A percentile compares a stretch with the other conserved stretches of the same genome.
Evolutionary conservation across 116 monocot genomes (phyloP).

Genomic region (Papilionanthe hybrid): DNA sequence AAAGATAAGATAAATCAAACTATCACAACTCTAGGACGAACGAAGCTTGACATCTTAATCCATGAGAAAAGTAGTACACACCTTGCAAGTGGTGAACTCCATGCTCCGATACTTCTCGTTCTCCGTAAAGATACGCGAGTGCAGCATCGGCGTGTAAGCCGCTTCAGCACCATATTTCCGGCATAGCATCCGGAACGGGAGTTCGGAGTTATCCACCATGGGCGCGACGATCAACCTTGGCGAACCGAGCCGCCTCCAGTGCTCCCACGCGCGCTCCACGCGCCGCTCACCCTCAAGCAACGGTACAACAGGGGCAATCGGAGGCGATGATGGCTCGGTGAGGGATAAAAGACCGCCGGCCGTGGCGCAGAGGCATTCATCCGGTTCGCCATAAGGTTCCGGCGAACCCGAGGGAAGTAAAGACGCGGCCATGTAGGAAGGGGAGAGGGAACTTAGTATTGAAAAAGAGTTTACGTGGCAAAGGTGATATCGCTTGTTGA

Average conservation of each 20-base stretch:
- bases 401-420: not conserved
- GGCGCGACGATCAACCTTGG: conserved; percentile 82
- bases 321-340: conserved; percentile 5
- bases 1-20: not conserved
- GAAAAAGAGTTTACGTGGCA: conserved; percentile 22
- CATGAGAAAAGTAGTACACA: conserved; percentile 8
- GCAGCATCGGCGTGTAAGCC: conserved; percentile 98
- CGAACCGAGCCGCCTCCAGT: conserved; percentile 70
- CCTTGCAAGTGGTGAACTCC: conserved; percentile 96
- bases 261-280: conserved; percentile 76
- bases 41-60: not conserved
- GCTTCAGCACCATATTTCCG: conserved; percentile 82
- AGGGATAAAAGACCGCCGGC: conserved; percentile 11
- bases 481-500: not conserved
- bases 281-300: conserved; percentile 24
- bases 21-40: not conserved
- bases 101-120: conserved; percentile 82
- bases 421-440: conserved; percentile 8
- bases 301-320: conserved; percentile 6
- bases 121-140: conserved; percentile 87
- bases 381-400: conserved; percentile 25
- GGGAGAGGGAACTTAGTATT: not conserved
- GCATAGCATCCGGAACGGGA: conserved; percentile 97
- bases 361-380: conserved; percentile 47
- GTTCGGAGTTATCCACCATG: conserved; percentile 99